Percentiles rank a stretch among this genome's conserved stretches.
Conservation (phyloP, 1,284 basidiomycete genomes). For the Fomitopsis pinicola region DNA sequence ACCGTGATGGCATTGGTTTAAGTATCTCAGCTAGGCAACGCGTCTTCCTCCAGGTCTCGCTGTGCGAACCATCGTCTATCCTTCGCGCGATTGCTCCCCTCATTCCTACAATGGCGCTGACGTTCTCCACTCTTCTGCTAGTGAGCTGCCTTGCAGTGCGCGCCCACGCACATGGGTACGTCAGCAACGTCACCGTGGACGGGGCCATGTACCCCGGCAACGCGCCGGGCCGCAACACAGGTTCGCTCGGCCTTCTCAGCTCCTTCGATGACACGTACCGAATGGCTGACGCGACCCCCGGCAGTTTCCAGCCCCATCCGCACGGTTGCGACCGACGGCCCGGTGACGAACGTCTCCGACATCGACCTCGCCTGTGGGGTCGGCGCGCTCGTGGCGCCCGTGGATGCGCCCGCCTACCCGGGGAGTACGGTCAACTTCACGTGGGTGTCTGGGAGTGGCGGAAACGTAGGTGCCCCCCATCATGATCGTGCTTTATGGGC, state of each 20-base stretch:
- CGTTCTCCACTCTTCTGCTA: neutral
- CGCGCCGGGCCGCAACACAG: constrained; percentile 3
- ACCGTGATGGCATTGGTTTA: neutral
- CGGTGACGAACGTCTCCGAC: constrained; percentile 38
- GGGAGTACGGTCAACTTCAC: constrained; percentile 41
- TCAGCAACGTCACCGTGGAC: constrained; percentile 15
- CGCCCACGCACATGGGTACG: constrained; percentile 40
- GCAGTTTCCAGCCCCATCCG: constrained; percentile 20
- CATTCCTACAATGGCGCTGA: neutral
- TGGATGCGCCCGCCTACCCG: constrained; percentile 34
- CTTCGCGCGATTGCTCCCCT: no score
- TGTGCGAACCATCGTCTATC: neutral
- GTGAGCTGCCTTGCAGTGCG: constrained; percentile 56
- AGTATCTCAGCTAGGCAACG: neutral
- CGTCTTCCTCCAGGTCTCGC: neutral
- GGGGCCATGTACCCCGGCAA: constrained; percentile 17
- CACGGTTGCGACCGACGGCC: constrained; percentile 27
- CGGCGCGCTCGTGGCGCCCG: constrained; percentile 32
- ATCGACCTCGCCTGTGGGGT: constrained; percentile 38
- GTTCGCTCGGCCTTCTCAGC: neutral
- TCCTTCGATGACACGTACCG: no score
- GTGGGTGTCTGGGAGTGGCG: constrained; percentile 49
- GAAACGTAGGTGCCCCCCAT: constrained; percentile 14
- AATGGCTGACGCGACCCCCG: no score
- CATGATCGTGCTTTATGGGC: no score